A percentile compares a stretch with the other conserved stretches of the same genome.
Evolutionary conservation across 306 rosid genomes (phyloP).

Genomic region (Purshia tridentata): DNA sequence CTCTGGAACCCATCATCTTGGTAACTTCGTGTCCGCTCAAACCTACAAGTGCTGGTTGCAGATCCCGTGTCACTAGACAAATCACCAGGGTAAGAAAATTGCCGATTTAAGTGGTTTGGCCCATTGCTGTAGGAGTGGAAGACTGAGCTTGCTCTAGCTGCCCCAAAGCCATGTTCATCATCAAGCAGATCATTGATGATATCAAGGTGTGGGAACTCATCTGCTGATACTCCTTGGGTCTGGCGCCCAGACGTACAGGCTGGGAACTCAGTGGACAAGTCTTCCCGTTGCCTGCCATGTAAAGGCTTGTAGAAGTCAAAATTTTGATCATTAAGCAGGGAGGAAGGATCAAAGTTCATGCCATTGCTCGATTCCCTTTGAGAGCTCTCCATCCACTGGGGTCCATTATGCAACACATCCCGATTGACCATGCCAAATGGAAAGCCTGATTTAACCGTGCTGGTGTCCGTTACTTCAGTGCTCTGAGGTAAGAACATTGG

Average conservation of each 20-base stretch:
- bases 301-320: conserved; percentile 52
- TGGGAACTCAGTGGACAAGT: conserved; percentile 43
- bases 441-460: conserved; percentile 43
- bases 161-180: conserved; percentile 62
- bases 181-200: conserved; percentile 95
- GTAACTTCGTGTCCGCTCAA: conserved; percentile 79
- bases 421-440: conserved; percentile 49
- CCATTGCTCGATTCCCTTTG: conserved; percentile 55
- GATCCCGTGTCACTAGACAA: conserved; percentile 60
- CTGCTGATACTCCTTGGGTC: conserved; percentile 62
- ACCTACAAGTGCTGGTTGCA: conserved; percentile 71
- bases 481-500: conserved; percentile 57
- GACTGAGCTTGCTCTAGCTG: conserved; percentile 34
- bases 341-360: conserved; percentile 50
- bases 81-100: conserved; percentile 73
- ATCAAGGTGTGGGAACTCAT: conserved; percentile 96
- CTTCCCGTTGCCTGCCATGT: conserved; percentile 50
- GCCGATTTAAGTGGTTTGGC: conserved; percentile 58
- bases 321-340: conserved; percentile 53
- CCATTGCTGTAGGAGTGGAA: conserved; percentile 47
- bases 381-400: conserved; percentile 66
- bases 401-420: conserved; percentile 61
- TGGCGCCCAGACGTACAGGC: conserved; percentile 71
- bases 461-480: conserved; percentile 64
- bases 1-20: conserved; percentile 64